Evolutionary conservation across 2,329 filamentous ascomycete genomes (phyloP).

Genomic region (Colletotrichum trifolii): DNA sequence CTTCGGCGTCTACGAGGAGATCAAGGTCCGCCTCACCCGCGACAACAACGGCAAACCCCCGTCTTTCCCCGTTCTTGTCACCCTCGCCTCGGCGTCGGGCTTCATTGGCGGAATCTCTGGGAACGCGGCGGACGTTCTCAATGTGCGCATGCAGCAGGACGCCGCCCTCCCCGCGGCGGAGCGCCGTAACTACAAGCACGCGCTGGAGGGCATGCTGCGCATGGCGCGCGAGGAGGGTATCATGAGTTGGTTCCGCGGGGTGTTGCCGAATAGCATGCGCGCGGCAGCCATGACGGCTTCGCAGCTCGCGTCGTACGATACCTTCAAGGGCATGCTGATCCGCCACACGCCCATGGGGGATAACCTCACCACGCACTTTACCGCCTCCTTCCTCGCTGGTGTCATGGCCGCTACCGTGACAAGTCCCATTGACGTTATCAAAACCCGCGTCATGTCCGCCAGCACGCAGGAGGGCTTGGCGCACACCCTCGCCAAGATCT

Average conservation of each 20-base stretch:
- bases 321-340: constrained; percentile 79
- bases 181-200: constrained; percentile 89
- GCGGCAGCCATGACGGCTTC: constrained; percentile 89
- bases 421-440: constrained; percentile 88
- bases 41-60: constrained; percentile 56
- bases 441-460: constrained; percentile 87
- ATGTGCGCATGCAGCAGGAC: constrained; percentile 98
- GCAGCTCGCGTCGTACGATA: constrained; percentile 87
- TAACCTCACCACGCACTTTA: constrained; percentile 81
- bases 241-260: constrained; percentile 81
- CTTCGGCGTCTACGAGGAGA: constrained; percentile 95
- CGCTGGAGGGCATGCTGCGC: constrained; percentile 84
- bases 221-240: constrained; percentile 90
- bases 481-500: constrained; percentile 73
- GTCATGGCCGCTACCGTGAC: constrained; percentile 88
- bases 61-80: constrained; percentile 80
- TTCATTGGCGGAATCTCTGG: constrained; percentile 90
- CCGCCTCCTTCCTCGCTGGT: constrained; percentile 80
- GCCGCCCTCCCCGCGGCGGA: constrained; percentile 78
- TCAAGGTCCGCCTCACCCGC: constrained; percentile 76
- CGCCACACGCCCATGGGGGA: constrained; percentile 74
- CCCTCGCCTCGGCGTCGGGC: constrained; percentile 84
- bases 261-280: constrained; percentile 83
- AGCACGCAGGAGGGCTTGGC: constrained; percentile 63
- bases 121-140: constrained; percentile 95